Evolutionary conservation across 306 rosid genomes (phyloP).

Genomic region (Astragalus membranaceus): DNA sequence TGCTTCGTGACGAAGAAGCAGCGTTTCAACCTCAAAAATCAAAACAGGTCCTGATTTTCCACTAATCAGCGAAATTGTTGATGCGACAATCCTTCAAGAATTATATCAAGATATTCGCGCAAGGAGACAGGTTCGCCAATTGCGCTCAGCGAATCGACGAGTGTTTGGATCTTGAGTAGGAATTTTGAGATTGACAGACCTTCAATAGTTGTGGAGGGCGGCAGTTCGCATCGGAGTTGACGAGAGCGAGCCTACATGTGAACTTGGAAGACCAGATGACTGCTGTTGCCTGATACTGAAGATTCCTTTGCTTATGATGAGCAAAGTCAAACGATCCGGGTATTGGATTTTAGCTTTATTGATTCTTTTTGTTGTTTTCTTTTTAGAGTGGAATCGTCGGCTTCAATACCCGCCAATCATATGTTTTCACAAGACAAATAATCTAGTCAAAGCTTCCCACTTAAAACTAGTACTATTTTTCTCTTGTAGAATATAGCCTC

Average conservation of each 20-base stretch:
- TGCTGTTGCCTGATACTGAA: not conserved
- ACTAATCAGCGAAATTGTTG: not conserved
- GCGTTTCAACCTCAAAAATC: not conserved
- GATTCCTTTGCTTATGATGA: not conserved
- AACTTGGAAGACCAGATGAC: not conserved
- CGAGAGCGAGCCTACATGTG: not conserved
- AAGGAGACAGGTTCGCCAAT: not conserved
- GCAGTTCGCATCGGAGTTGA: not conserved
- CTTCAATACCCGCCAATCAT: not conserved
- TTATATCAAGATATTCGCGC: too few species aligned
- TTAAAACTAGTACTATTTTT: not conserved
- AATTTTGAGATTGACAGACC: not conserved
- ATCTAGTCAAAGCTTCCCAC: not conserved
- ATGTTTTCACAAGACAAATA: too few species aligned
- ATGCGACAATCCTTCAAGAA: not conserved
- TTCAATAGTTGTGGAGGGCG: too few species aligned
- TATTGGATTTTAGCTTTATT: constrained; percentile 4
- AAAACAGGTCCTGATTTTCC: not conserved
- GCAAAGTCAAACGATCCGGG: not conserved
- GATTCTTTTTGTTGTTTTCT: not conserved
- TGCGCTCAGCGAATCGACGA: not conserved
- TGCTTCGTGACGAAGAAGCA: too few species aligned
- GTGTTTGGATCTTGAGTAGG: not conserved
- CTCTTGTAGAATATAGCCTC: not conserved
- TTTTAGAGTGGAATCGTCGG: not conserved